These are phyloP conservation scores for Mycena belliarum DNA, from an alignment of 768 basidiomycete species.

Conservation along the genomic window DNA sequence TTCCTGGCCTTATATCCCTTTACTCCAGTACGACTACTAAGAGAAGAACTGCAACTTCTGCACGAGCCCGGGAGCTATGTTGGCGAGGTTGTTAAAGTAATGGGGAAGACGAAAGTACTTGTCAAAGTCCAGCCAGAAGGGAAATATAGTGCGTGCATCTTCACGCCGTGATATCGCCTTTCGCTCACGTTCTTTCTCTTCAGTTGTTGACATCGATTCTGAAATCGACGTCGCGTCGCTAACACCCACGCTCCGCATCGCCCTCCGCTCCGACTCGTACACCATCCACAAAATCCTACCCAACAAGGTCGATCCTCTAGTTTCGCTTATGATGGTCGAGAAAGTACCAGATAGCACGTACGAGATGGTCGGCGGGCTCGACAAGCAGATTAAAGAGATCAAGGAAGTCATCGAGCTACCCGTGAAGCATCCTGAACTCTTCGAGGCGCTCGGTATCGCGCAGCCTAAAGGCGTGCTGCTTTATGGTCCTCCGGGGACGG, in stretches of 20 bases:
- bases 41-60: constrained; percentile 90
- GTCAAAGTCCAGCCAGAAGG: constrained; percentile 99
- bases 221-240: constrained; percentile 82
- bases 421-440: constrained; percentile 96
- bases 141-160: constrained; percentile 85
- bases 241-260: constrained; percentile 87
- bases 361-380: constrained; percentile 99
- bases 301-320: constrained; percentile 97
- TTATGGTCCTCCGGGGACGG: constrained; percentile 95
- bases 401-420: constrained; percentile 95
- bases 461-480: constrained; percentile 96
- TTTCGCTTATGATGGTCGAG: constrained; percentile 99
- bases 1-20: neutral
- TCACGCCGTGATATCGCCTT: neutral
- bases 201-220: constrained; percentile 92
- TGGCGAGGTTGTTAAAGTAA: constrained; percentile 96
- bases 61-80: constrained; percentile 98
- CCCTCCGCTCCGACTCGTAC: constrained; percentile 94
- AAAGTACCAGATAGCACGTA: constrained; percentile 99
- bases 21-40: constrained; percentile 72
- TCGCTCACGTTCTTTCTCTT: neutral
- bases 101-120: constrained; percentile 98
- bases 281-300: constrained; percentile 95
- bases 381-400: constrained; percentile 99
- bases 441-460: constrained; percentile 94